Evolutionary conservation across 805 yeast genomes (phyloP).

Genomic region (Metschnikowia arizonensis): DNA sequence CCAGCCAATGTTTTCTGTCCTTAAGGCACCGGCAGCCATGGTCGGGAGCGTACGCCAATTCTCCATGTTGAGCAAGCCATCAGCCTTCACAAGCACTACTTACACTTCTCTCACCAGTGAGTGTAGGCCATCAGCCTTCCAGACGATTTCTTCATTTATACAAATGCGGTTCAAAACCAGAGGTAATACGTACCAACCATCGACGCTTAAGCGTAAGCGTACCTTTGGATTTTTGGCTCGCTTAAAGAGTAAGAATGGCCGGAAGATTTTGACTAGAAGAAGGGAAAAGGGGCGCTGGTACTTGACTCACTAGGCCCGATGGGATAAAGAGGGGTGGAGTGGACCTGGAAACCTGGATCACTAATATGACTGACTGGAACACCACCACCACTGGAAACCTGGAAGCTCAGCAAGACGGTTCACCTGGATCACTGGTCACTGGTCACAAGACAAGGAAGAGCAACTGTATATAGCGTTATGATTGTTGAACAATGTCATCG

Average conservation of each 20-base stretch:
- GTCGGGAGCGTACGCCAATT: slow-evolving; percentile 10
- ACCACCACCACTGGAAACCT: too few species aligned
- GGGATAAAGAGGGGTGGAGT: too few species aligned
- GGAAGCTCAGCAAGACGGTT: too few species aligned
- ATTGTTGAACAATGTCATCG: too few species aligned
- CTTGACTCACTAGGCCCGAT: slow-evolving; percentile 59
- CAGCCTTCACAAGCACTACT: slow-evolving; percentile 1
- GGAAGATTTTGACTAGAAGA: slow-evolving; percentile 74
- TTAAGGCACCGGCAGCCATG: background rate
- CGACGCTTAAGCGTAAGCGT: slow-evolving; percentile 85
- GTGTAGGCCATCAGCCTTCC: slow-evolving; percentile 13
- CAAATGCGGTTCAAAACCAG: slow-evolving; percentile 77
- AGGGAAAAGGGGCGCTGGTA: slow-evolving; percentile 92
- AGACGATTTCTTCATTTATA: slow-evolving; percentile 33
- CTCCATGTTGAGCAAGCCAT: slow-evolving; percentile 13
- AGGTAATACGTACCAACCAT: slow-evolving; percentile 95
- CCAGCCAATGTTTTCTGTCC: slow-evolving; percentile 3
- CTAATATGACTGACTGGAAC: too few species aligned
- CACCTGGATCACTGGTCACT: too few species aligned
- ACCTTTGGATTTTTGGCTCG: slow-evolving; percentile 86
- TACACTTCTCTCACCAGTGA: slow-evolving; percentile 6
- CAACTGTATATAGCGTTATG: too few species aligned
- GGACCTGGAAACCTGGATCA: too few species aligned
- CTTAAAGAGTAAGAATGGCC: slow-evolving; percentile 67
- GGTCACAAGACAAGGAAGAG: too few species aligned